Evolutionary conservation across 768 basidiomycete species (phyloP).

Genomic region (Clavaria fumosa): DNA sequence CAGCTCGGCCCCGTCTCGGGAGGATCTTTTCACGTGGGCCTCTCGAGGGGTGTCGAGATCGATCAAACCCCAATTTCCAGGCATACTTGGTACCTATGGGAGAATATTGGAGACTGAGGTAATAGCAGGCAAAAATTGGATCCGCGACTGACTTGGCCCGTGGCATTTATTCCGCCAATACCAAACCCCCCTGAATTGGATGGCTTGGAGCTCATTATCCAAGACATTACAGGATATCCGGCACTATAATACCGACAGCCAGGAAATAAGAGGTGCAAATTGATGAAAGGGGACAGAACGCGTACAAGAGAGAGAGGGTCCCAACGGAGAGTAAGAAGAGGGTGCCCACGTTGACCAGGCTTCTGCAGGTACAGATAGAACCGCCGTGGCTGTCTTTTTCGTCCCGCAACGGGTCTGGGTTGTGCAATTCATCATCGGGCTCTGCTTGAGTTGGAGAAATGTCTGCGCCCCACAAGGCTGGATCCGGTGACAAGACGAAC

Average conservation of each 20-base stretch:
- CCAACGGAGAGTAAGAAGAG: slow-evolving; percentile 38
- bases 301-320: slow-evolving; percentile 46
- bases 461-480: slow-evolving; percentile 55
- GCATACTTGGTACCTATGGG: slow-evolving; percentile 36
- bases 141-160: slow-evolving; percentile 39
- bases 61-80: slow-evolving; percentile 56
- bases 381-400: slow-evolving; percentile 41
- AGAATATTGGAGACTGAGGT: slow-evolving; percentile 4
- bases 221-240: slow-evolving; percentile 47
- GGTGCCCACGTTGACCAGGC: slow-evolving; percentile 58
- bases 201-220: slow-evolving; percentile 29
- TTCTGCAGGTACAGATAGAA: slow-evolving; percentile 51
- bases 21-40: slow-evolving; percentile 38
- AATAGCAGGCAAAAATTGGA: not conserved
- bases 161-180: slow-evolving; percentile 61
- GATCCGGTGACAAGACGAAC: slow-evolving; percentile 66
- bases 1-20: slow-evolving; percentile 34
- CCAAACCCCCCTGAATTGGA: slow-evolving; percentile 51
- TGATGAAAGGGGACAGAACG: not conserved
- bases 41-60: slow-evolving; percentile 59
- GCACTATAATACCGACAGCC: slow-evolving; percentile 24
- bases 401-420: slow-evolving; percentile 53
- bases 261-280: not conserved
- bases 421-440: slow-evolving; percentile 58
- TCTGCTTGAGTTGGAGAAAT: slow-evolving; percentile 41